A percentile compares a stretch with the other conserved stretches of the same genome.
phyloP scores from a whole-genome alignment of 1,139 yeast genomes.

The Sugiyamaella xylanicola region DNA sequence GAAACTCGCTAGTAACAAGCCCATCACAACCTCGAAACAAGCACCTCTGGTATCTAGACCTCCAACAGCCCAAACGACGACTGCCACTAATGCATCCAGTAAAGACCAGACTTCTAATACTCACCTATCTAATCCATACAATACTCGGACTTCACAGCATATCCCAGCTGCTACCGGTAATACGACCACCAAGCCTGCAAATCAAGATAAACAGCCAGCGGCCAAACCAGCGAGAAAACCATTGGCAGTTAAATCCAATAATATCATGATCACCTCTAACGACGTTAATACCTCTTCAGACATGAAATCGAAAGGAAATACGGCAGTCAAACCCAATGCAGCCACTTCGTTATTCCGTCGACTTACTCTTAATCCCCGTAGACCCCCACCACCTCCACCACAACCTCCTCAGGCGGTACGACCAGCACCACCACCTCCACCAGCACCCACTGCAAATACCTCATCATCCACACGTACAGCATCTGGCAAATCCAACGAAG shows the following conservation, averaged over 20 bases:
- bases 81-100: not conserved
- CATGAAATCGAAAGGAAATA: constrained; percentile 5
- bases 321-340: constrained; percentile 15
- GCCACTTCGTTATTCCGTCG: constrained; percentile 26
- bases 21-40: constrained; percentile 12
- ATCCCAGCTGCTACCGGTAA: not conserved
- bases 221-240: constrained; percentile 21
- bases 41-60: not conserved
- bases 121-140: not conserved
- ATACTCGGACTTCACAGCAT: no score
- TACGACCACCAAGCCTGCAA: not conserved
- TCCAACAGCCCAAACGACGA: constrained; percentile 1
- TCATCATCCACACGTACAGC: constrained; percentile 12
- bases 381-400: constrained; percentile 32
- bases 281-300: not conserved
- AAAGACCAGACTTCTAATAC: no score
- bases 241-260: constrained; percentile 23
- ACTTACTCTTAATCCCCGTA: constrained; percentile 28
- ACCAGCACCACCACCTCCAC: constrained; percentile 13
- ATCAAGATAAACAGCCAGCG: not conserved
- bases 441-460: constrained; percentile 13
- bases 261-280: constrained; percentile 17
- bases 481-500: constrained; percentile 28
- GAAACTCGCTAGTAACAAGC: constrained; percentile 1
- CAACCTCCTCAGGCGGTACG: constrained; percentile 9